A percentile compares a stretch with the other conserved stretches of the same genome.
phyloP scores from a whole-genome alignment of 2,329 filamentous ascomycete species.

The Stachybotrys echinatus region DNA sequence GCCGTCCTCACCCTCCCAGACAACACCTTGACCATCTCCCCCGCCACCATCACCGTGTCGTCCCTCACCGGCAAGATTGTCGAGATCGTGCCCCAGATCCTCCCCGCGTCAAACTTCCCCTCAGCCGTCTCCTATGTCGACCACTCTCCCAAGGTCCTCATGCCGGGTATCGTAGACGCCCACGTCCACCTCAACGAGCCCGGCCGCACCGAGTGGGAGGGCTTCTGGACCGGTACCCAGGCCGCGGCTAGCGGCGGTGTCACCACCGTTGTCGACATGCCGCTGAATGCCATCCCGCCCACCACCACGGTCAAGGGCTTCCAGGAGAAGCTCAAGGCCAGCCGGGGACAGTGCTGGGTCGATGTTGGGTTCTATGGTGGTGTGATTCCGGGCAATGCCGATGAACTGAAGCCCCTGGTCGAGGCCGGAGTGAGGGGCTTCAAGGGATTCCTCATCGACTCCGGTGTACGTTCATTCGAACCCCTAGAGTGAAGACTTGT shows the following conservation, averaged over 20 bases:
- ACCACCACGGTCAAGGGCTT: slow-evolving; percentile 84
- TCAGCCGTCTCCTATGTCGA: slow-evolving; percentile 69
- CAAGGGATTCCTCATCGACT: slow-evolving; percentile 97
- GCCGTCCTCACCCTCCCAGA: slow-evolving; percentile 71
- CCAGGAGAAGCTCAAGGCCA: slow-evolving; percentile 79
- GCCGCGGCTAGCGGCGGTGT: slow-evolving; percentile 94
- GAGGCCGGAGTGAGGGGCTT: slow-evolving; percentile 86
- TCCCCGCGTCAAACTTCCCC: slow-evolving; percentile 74
- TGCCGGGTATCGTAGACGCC: slow-evolving; percentile 91
- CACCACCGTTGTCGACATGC: slow-evolving; percentile 97
- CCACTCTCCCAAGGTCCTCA: slow-evolving; percentile 76
- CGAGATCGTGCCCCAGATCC: slow-evolving; percentile 65
- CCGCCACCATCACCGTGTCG: slow-evolving; percentile 80
- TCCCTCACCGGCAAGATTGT: slow-evolving; percentile 77
- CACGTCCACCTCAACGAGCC: slow-evolving; percentile 98
- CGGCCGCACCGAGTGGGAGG: slow-evolving; percentile 96
- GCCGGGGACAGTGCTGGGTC: slow-evolving; percentile 88
- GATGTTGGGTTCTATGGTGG: slow-evolving; percentile 99
- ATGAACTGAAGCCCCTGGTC: slow-evolving; percentile 74
- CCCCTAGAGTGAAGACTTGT: not conserved
- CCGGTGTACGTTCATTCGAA: slow-evolving; percentile 62
- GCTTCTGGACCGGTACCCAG: slow-evolving; percentile 89
- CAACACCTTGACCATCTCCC: slow-evolving; percentile 58
- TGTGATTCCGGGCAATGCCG: slow-evolving; percentile 82
- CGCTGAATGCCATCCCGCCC: slow-evolving; percentile 91